A percentile compares a stretch with the other conserved stretches of the same genome.
Evolutionary conservation across 2,329 filamentous ascomycete species (phyloP).

Genomic region (Didymella keratinophila): DNA sequence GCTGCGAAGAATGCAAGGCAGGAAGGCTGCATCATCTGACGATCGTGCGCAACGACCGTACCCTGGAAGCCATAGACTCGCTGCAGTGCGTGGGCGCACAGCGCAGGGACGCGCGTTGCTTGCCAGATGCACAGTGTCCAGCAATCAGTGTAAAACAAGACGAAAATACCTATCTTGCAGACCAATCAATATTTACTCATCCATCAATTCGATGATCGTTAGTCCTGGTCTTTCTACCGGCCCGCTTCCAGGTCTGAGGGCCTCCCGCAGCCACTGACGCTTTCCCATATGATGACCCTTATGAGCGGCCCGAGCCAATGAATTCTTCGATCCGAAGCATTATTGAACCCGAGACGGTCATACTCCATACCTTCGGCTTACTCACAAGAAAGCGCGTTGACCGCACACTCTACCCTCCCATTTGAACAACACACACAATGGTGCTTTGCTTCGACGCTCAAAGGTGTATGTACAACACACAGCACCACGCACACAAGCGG

Average conservation of each 20-base stretch:
- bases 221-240: background rate
- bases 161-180: background rate
- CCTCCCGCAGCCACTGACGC: background rate
- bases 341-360: background rate
- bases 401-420: background rate
- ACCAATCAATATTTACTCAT: conserved; percentile 1
- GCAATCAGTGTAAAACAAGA: background rate
- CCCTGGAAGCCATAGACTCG: background rate
- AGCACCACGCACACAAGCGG: conserved; percentile 2
- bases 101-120: background rate
- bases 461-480: conserved; percentile 1
- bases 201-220: background rate
- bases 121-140: background rate
- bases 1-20: background rate
- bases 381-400: background rate
- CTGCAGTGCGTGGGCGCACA: conserved; percentile 7
- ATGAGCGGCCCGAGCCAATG: background rate
- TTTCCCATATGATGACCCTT: background rate
- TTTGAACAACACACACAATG: background rate
- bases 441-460: background rate
- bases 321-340: background rate
- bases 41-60: background rate
- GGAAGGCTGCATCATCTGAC: conserved; percentile 4
- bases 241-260: background rate
- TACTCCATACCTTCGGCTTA: background rate